Conservation (phyloP, 345 rosid genomes). For the Acer yangbiense region DNA sequence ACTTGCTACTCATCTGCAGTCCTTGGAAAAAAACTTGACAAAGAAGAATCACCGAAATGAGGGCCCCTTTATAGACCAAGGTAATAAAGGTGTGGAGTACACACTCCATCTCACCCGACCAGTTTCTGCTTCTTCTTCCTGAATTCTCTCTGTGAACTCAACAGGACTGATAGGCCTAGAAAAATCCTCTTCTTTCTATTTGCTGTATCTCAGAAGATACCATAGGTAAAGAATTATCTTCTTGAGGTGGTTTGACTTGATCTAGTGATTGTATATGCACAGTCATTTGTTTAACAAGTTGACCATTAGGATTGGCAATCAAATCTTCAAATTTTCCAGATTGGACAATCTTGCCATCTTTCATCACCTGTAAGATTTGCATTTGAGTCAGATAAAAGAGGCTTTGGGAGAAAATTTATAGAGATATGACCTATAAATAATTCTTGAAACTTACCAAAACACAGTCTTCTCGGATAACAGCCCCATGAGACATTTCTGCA, state of each 20-base stretch:
- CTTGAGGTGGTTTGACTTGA: slow-evolving; percentile 45
- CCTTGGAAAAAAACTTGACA: slow-evolving; percentile 65
- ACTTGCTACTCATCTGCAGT: slow-evolving; percentile 67
- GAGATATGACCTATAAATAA: not conserved
- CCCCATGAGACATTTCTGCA: slow-evolving; percentile 61
- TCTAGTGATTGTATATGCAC: slow-evolving; percentile 65
- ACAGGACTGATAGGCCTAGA: slow-evolving; percentile 18
- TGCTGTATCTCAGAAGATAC: slow-evolving; percentile 28
- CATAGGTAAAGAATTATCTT: slow-evolving; percentile 14
- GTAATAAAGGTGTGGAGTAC: slow-evolving; percentile 53
- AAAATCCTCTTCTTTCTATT: slow-evolving; percentile 45
- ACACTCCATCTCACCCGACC: slow-evolving; percentile 70
- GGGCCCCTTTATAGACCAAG: slow-evolving; percentile 50
- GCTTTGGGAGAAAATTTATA: not conserved
- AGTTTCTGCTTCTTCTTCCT: slow-evolving; percentile 58
- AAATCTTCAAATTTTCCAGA: slow-evolving; percentile 58
- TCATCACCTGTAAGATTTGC: slow-evolving; percentile 47
- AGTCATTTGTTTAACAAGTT: slow-evolving; percentile 67
- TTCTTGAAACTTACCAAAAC: slow-evolving; percentile 38
- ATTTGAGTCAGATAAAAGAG: slow-evolving; percentile 2
- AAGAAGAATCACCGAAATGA: slow-evolving; percentile 48
- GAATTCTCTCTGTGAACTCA: slow-evolving; percentile 25
- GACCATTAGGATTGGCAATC: slow-evolving; percentile 49
- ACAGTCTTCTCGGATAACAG: slow-evolving; percentile 58
- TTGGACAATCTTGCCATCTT: slow-evolving; percentile 63